phyloP scores from a whole-genome alignment of 2,329 filamentous ascomycete species.

The Botrytis tulipae region DNA sequence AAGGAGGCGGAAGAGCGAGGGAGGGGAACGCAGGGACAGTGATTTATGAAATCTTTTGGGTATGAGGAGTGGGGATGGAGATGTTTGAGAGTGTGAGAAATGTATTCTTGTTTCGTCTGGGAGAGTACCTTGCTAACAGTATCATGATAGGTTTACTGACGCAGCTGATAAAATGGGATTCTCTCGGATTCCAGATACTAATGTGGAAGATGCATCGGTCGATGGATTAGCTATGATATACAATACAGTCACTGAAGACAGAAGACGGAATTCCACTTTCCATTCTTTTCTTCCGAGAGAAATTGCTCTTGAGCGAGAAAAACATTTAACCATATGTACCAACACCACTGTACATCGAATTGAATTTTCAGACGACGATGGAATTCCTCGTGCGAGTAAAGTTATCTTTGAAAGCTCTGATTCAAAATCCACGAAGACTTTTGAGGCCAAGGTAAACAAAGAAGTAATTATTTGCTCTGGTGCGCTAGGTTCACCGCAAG shows the following conservation, averaged over 20 bases:
- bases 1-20: neutral
- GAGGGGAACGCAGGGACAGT: neutral
- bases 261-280: slow-evolving; percentile 19
- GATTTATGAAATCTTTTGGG: neutral
- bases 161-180: slow-evolving; percentile 13
- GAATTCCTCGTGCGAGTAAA: neutral
- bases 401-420: slow-evolving; percentile 8
- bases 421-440: neutral
- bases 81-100: slow-evolving; percentile 2
- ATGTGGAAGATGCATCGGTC: slow-evolving; percentile 7
- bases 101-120: neutral
- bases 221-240: slow-evolving; percentile 22
- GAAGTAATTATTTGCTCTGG: slow-evolving; percentile 21
- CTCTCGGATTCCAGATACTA: slow-evolving; percentile 10
- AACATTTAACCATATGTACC: slow-evolving; percentile 18
- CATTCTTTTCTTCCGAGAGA: slow-evolving; percentile 21
- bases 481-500: slow-evolving; percentile 18
- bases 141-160: neutral
- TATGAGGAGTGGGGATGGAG: neutral
- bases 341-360: slow-evolving; percentile 17
- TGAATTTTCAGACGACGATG: slow-evolving; percentile 6
- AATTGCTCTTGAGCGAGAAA: slow-evolving; percentile 19
- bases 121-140: neutral
- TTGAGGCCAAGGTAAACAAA: slow-evolving; percentile 14
- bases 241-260: slow-evolving; percentile 7